Conservation (phyloP, 225 moss, liverwort and hornwort genomes). For the Lunularia cruciata region DNA sequence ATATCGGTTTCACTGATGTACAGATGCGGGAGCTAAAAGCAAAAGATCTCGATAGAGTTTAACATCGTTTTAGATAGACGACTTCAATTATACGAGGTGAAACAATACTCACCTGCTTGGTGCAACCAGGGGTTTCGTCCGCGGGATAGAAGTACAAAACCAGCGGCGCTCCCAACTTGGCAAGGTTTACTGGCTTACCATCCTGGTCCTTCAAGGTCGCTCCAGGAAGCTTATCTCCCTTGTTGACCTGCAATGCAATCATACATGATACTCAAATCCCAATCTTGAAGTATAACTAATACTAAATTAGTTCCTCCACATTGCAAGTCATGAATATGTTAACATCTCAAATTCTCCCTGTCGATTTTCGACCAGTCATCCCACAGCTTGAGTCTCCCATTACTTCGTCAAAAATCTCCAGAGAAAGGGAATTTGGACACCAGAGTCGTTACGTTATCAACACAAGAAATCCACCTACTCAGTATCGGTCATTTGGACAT, state of each 20-base stretch:
- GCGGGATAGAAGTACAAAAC: constrained; percentile 98
- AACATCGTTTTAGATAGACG: neutral
- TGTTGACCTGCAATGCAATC: constrained; percentile 50
- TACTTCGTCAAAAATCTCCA: neutral
- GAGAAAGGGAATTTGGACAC: neutral
- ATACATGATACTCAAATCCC: neutral
- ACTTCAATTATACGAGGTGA: no score
- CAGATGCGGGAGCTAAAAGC: no score
- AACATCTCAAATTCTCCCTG: neutral
- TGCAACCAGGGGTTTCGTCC: constrained; percentile 86
- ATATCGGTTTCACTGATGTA: no score
- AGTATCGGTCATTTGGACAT: neutral
- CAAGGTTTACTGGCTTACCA: constrained; percentile 67
- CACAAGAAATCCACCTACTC: neutral
- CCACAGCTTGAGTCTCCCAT: neutral
- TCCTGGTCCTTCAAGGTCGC: constrained; percentile 82
- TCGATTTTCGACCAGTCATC: neutral
- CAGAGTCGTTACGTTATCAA: neutral
- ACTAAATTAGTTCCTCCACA: neutral
- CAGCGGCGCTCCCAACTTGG: constrained; percentile 81
- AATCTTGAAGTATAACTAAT: no score
- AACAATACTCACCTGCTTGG: constrained; percentile 89
- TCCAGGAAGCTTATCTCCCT: constrained; percentile 76
- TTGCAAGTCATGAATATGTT: neutral
- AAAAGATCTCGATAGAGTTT: neutral